A percentile compares a stretch with the other conserved stretches of the same genome.
Conservation (phyloP, 2,329 filamentous ascomycete genomes). For the Neoarthrinium moseri region DNA sequence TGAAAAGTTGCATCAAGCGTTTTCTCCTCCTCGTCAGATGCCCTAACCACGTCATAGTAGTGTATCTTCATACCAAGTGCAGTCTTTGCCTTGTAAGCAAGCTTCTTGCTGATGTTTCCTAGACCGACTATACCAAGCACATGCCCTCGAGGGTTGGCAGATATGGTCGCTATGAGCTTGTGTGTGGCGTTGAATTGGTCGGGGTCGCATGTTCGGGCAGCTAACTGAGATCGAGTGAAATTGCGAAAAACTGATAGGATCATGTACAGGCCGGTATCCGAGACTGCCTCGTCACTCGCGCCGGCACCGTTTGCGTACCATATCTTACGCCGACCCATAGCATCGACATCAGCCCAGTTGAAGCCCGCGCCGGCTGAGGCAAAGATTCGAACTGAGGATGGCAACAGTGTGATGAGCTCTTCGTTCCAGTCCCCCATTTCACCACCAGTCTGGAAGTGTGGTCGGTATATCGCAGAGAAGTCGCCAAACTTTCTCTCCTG, state of each 20-base stretch:
- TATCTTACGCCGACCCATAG: constrained; percentile 34
- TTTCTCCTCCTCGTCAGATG: constrained; percentile 24
- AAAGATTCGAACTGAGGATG: constrained; percentile 56
- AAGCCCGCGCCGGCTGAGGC: constrained; percentile 65
- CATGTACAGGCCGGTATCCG: constrained; percentile 40
- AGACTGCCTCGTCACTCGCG: constrained; percentile 40
- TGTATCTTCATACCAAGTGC: constrained; percentile 54
- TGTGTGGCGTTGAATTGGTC: constrained; percentile 40
- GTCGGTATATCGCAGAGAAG: constrained; percentile 52
- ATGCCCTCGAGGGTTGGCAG: constrained; percentile 46
- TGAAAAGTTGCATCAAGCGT: constrained; percentile 29
- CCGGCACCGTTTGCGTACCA: constrained; percentile 44
- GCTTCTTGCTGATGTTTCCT: constrained; percentile 43
- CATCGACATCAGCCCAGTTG: constrained; percentile 62
- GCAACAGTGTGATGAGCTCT: constrained; percentile 57
- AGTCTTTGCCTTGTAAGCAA: constrained; percentile 42
- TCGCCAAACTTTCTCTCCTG: constrained; percentile 29
- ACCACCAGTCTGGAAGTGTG: constrained; percentile 62
- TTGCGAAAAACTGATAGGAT: constrained; percentile 48
- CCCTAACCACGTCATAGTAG: constrained; percentile 45
- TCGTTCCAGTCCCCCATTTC: constrained; percentile 66
- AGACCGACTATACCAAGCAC: constrained; percentile 52
- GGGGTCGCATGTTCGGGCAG: constrained; percentile 40
- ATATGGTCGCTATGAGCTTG: constrained; percentile 41
- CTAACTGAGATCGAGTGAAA: constrained; percentile 45